phyloP scores from a whole-genome alignment of 2,329 filamentous ascomycete genomes.

The Paracoccidioides lutzii region DNA sequence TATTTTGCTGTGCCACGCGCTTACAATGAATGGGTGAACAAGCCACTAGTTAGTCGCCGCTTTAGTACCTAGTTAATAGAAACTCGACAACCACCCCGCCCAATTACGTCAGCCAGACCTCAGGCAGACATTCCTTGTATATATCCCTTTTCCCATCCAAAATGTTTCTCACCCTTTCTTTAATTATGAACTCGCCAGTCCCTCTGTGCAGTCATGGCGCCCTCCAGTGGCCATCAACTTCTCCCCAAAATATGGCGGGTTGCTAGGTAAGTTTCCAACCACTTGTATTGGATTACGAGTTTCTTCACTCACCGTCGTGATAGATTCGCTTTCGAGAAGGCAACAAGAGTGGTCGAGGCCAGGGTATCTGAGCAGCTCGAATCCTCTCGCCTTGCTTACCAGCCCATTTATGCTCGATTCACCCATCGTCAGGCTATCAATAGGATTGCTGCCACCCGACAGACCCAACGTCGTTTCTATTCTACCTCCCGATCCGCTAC shows the following conservation, averaged over 20 bases:
- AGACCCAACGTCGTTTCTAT: conserved; percentile 51
- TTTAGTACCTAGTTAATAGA: no score
- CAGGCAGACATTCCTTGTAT: neutral
- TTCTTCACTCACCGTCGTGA: conserved; percentile 15
- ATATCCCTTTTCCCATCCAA: neutral
- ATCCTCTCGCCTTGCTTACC: conserved; percentile 36
- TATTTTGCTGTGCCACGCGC: neutral
- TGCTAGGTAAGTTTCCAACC: conserved; percentile 28
- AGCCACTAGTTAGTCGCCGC: neutral
- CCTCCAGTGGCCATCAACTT: conserved; percentile 37
- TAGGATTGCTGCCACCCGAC: conserved; percentile 49
- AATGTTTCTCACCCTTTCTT: neutral
- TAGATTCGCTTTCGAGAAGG: conserved; percentile 38
- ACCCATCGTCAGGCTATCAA: conserved; percentile 47
- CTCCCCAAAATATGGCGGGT: conserved; percentile 38
- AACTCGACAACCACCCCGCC: no score
- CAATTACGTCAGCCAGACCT: neutral
- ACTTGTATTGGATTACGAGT: neutral
- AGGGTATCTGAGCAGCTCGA: conserved; percentile 30
- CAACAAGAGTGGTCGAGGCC: conserved; percentile 28
- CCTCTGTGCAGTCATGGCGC: conserved; percentile 28
- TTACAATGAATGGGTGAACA: neutral
- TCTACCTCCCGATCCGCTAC: conserved; percentile 39
- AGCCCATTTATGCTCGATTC: conserved; percentile 48
- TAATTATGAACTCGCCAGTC: neutral